Evolutionary conservation across 768 basidiomycete species (phyloP).

Genomic region (Sutorius australiensis): DNA sequence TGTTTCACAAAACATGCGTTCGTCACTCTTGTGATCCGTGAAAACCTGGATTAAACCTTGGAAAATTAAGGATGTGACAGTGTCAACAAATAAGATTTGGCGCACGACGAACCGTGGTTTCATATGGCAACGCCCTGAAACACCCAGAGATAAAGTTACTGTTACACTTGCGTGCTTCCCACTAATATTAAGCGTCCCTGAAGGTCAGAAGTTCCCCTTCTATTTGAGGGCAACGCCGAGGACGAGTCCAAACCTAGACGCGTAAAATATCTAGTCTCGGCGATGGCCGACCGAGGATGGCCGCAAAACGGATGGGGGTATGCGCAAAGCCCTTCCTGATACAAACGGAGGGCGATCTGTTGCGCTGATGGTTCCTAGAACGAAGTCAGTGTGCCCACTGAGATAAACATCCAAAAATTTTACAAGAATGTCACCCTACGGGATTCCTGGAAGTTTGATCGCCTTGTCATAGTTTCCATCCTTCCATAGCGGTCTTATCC

Average conservation of each 20-base stretch:
- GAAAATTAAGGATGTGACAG: no score
- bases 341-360: constrained; percentile 9
- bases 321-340: background rate
- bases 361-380: constrained; percentile 20
- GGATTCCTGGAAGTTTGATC: constrained; percentile 16
- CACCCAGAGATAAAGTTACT: constrained; percentile 23
- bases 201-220: constrained; percentile 4
- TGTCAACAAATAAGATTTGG: no score
- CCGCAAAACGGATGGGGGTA: background rate
- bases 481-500: background rate
- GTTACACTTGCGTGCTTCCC: constrained; percentile 20
- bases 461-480: constrained; percentile 2
- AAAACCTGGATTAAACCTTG: no score
- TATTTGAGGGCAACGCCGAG: background rate
- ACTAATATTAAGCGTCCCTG: constrained; percentile 12
- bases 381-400: constrained; percentile 14
- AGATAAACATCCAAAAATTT: constrained; percentile 18
- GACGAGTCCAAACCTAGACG: background rate
- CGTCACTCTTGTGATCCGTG: no score
- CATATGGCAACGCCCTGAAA: no score
- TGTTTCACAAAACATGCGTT: no score
- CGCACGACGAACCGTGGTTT: no score
- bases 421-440: constrained; percentile 9
- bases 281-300: background rate
- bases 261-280: background rate